These are phyloP conservation scores for Torrubiella hemipterigena DNA, from an alignment of 2,329 filamentous ascomycete species.

Conservation along the genomic window DNA sequence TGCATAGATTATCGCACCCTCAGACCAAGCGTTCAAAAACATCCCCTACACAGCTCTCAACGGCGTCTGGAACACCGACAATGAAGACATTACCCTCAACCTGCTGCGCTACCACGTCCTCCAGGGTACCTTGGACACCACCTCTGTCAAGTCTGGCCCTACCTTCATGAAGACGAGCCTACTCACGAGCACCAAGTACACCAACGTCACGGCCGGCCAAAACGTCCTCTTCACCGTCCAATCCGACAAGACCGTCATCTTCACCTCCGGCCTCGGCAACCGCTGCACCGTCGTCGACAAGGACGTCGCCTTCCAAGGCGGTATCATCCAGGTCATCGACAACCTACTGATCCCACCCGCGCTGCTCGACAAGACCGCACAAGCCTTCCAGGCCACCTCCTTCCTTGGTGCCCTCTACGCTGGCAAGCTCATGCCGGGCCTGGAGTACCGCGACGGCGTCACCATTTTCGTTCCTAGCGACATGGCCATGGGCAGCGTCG, in stretches of 20 bases:
- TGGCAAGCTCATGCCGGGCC: constrained; percentile 19
- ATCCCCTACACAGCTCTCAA: constrained; percentile 39
- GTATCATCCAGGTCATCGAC: constrained; percentile 40
- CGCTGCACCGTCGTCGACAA: constrained; percentile 27
- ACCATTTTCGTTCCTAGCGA: constrained; percentile 56
- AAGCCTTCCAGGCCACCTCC: constrained; percentile 30
- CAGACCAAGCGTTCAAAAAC: constrained; percentile 42
- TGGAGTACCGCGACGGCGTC: constrained; percentile 30
- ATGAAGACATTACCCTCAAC: constrained; percentile 28
- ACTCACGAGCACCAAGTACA: constrained; percentile 27
- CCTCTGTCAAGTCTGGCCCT: constrained; percentile 21
- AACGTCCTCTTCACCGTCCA: constrained; percentile 33
- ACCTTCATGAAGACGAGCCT: constrained; percentile 30
- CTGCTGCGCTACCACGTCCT: constrained; percentile 53
- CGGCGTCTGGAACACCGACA: constrained; percentile 31
- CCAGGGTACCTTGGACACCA: constrained; percentile 32
- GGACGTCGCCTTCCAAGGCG: constrained; percentile 35
- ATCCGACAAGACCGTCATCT: constrained; percentile 26
- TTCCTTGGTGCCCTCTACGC: constrained; percentile 24
- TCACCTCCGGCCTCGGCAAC: constrained; percentile 36
- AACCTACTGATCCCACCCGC: constrained; percentile 36
- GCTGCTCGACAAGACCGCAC: constrained; percentile 34
- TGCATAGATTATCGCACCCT: constrained; percentile 40
- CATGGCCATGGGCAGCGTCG: constrained; percentile 45
- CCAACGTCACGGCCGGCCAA: constrained; percentile 38